Base-by-base conservation (phyloP, 2,329 filamentous ascomycete species). In the Aureobasidium uvarum region DNA sequence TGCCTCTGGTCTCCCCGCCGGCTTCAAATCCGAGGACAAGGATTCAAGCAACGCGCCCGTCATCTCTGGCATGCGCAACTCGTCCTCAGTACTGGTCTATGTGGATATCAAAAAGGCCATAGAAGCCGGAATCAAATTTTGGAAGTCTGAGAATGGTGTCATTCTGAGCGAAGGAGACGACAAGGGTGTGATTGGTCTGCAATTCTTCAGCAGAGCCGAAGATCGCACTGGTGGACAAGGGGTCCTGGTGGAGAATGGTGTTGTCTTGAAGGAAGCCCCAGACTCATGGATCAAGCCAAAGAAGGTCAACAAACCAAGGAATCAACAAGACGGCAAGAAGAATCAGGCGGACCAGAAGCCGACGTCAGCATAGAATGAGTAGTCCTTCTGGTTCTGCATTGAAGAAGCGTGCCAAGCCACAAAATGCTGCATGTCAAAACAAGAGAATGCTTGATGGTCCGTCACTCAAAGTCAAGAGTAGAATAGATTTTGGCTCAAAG, bases 371-470 rank as follows among this genome's bases (percentile, higher is more conserved):
- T 67, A 67, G 28, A 65, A 62, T 18, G 72, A 70, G 75, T 45
- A 89, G 91, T 75, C 80, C 90, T 38, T 86, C 89, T 13, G 1
- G 84, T 84, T 5, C 39, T 91, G 33, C 33, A 36, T 36, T 91
- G 73, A 98, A 98, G 79, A 94, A 92, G 72, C 88, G 86, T 75
- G 89, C 89, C 68, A 93, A 96, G 76, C 92, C 91, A 38, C 93
- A 97, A 76, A 98, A 97, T 80, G 89, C 90, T 62, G 92, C 92
- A 52, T 84, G 91, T 67, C 85, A 94, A 79, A 90, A 55, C 72
- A 72, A 39, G 69, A 72, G 66, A 75, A 74, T 59, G 74, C 72
- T 69, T 20, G 10, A 52, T 2, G 1, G n/a, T 5, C 18, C n/a
- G 4, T 5, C 6, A 5, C 7, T 11, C 10, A 20, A 20, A 14